Conservation (phyloP, 1,284 basidiomycete species). For the Xanthoconium separans region DNA sequence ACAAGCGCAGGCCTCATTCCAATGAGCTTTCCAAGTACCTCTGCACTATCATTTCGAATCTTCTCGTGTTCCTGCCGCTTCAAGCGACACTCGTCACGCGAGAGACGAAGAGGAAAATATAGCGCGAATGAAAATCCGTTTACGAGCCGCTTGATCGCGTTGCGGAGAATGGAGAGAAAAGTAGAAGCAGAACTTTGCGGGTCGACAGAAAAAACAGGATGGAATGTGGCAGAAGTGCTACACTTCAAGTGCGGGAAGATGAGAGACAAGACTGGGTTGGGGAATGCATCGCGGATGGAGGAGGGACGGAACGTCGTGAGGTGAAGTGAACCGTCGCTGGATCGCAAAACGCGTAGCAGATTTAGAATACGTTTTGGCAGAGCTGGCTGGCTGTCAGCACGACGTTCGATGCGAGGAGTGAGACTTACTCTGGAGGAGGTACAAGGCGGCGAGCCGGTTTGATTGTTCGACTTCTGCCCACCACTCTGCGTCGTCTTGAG, state of each 20-base stretch:
- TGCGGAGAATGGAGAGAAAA: slow-evolving; percentile 4
- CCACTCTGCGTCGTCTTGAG: slow-evolving; percentile 73
- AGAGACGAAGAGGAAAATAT: slow-evolving; percentile 38
- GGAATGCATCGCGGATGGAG: slow-evolving; percentile 51
- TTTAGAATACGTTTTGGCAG: slow-evolving; percentile 53
- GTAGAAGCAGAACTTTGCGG: slow-evolving; percentile 7
- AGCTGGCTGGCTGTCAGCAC: slow-evolving; percentile 39
- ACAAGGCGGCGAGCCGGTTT: slow-evolving; percentile 45
- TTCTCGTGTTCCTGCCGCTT: slow-evolving; percentile 58
- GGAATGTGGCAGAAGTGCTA: slow-evolving; percentile 4
- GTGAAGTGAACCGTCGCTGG: slow-evolving; percentile 47
- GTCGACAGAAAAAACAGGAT: slow-evolving; percentile 7
- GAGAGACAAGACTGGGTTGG: slow-evolving; percentile 48
- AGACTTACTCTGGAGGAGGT: slow-evolving; percentile 63
- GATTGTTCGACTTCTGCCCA: slow-evolving; percentile 69
- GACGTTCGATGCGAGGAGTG: neutral
- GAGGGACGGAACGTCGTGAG: slow-evolving; percentile 50
- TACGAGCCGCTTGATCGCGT: slow-evolving; percentile 11
- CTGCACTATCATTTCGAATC: slow-evolving; percentile 63
- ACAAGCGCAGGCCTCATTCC: slow-evolving; percentile 48
- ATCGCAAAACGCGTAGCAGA: slow-evolving; percentile 46
- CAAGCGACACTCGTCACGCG: slow-evolving; percentile 60
- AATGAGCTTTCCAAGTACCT: slow-evolving; percentile 58
- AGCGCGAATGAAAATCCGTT: slow-evolving; percentile 14
- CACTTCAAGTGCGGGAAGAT: slow-evolving; percentile 61